Conservation (phyloP, 2,329 filamentous ascomycete genomes). For the Fusarium protoensiforme region DNA sequence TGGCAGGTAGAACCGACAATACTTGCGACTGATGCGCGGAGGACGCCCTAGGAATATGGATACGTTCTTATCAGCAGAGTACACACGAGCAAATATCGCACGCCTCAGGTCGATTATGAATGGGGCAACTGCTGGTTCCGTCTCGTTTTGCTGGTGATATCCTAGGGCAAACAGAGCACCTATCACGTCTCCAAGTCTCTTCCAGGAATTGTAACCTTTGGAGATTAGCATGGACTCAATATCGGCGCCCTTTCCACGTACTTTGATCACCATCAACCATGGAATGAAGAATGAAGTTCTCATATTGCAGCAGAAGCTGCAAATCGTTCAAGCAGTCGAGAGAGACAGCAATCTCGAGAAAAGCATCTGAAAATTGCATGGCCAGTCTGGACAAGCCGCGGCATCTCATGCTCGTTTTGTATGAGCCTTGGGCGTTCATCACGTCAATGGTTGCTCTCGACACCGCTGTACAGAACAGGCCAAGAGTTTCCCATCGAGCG, state of each 20-base stretch:
- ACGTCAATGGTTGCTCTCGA: conserved; percentile 37
- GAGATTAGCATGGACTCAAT: too few species aligned
- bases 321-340: conserved; percentile 54
- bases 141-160: conserved; percentile 52
- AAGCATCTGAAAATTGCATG: conserved; percentile 35
- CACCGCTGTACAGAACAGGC: conserved; percentile 38
- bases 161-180: conserved; percentile 59
- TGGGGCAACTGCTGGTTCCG: conserved; percentile 41
- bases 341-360: conserved; percentile 39
- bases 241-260: conserved; percentile 32
- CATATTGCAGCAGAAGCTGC: conserved; percentile 57
- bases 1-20: conserved; percentile 49
- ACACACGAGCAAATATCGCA: conserved; percentile 54
- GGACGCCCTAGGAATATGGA: conserved; percentile 62
- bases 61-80: conserved; percentile 59
- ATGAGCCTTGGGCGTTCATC: conserved; percentile 6
- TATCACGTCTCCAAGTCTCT: conserved; percentile 57
- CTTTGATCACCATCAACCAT: conserved; percentile 57
- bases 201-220: conserved; percentile 59
- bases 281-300: conserved; percentile 58
- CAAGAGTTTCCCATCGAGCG: conserved; percentile 40
- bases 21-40: conserved; percentile 56
- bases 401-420: conserved; percentile 22
- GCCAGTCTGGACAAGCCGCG: conserved; percentile 25
- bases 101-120: conserved; percentile 55